Conservation (phyloP, 331 rosid species). For the Pyrus hybrid region DNA sequence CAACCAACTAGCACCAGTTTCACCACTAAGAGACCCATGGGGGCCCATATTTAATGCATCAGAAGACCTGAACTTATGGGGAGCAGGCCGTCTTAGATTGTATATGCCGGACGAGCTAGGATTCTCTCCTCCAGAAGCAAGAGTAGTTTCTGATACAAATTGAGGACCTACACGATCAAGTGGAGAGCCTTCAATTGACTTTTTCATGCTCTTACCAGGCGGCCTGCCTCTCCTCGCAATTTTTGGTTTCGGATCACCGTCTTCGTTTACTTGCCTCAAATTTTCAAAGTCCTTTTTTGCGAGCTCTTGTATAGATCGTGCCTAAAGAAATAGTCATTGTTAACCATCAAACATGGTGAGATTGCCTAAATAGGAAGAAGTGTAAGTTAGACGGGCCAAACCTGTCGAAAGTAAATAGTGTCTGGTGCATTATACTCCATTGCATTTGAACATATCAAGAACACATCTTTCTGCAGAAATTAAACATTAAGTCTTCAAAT, state of each 20-base stretch:
- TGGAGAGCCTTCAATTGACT: conserved; percentile 36
- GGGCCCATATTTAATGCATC: conserved; percentile 41
- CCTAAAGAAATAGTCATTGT: conserved; percentile 34
- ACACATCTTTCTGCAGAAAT: conserved; percentile 68
- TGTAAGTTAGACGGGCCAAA: conserved; percentile 19
- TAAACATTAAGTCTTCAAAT: conserved; percentile 17
- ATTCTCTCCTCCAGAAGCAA: conserved; percentile 55
- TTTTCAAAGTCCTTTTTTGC: conserved; percentile 84
- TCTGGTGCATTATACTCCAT: conserved; percentile 77
- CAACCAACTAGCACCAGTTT: conserved; percentile 46
- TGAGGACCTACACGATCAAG: conserved; percentile 44
- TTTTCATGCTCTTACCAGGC: conserved; percentile 58
- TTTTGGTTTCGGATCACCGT: conserved; percentile 59
- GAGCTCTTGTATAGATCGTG: conserved; percentile 75
- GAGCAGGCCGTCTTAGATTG: conserved; percentile 50
- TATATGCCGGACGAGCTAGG: conserved; percentile 46
- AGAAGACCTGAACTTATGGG: conserved; percentile 31
- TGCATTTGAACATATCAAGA: conserved; percentile 83
- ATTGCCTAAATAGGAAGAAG: conserved; percentile 4
- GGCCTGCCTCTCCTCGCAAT: conserved; percentile 84
- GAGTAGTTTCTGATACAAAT: conserved; percentile 48
- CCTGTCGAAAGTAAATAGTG: conserved; percentile 87
- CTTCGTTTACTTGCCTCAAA: conserved; percentile 75
- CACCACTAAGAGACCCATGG: conserved; percentile 33
- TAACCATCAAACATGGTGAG: not conserved